Base-by-base conservation (phyloP, 768 basidiomycete species). In the Imleria badia region DNA sequence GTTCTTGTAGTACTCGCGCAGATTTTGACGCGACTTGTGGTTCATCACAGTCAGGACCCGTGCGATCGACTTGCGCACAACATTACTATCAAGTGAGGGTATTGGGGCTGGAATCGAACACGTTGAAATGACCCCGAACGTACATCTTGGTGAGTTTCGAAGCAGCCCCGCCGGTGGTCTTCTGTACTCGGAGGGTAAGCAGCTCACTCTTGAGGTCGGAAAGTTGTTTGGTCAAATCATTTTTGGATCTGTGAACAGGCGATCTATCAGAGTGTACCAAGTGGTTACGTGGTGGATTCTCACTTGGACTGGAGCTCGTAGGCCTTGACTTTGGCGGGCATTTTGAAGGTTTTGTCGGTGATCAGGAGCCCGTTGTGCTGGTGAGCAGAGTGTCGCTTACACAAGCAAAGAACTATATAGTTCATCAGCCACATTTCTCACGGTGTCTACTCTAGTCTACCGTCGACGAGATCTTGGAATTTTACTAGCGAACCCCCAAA, bases 141-240 rank as follows among this genome's bases (percentile, higher is more conserved):
- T 75, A 99, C 97, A 99, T 98, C 81, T 91, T 94, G 68, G 92
- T 95, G 65, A 99, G 83, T 79, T 98, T 98, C 53, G 92, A 86
- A 54, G 95, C 88, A 64, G 92, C 91, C 33, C 94, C 94, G 68
- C 94, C 94, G 58, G 93, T 91, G 69, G 96, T 92, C 84, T 98
- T 98, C 83, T 97, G 94, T 60, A 99, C 97, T 68, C 96, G 87
- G 75, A 99, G 83, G 69, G 81, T 80, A 60, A 92, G 81, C 66
- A 98, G 90, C 84, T 99, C 97, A 57, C 78, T 85, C 87, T 94
- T 98, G 78, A 99, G 83, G 76, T 98, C 97, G 48, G 74, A 73
- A 58, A 98, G 85, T 76, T 97, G 93, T 77, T 95, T 95, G 62
- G 84, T 77, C 80, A 98, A 87, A 84, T 98, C 96, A 78, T 87